phyloP scores from a whole-genome alignment of 1,284 basidiomycete genomes.

The Marasmius tenuissimus region DNA sequence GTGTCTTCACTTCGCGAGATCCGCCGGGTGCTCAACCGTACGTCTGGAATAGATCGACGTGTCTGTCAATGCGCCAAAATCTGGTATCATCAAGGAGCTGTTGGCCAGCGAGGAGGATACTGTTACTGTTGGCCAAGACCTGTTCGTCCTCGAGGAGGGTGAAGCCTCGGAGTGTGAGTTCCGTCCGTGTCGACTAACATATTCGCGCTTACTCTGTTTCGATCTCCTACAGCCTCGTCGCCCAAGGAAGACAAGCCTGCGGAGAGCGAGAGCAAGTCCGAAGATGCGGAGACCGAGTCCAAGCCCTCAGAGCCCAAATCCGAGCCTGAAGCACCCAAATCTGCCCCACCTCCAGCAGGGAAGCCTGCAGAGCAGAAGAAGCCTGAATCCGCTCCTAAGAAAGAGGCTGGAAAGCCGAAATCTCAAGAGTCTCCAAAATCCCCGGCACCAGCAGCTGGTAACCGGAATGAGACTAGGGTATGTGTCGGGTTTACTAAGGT shows the following conservation, averaged over 20 bases:
- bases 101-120: constrained; percentile 93
- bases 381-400: constrained; percentile 1
- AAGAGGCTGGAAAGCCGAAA: constrained; percentile 1
- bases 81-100: constrained; percentile 87
- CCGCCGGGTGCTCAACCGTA: background rate
- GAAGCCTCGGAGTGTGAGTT: constrained; percentile 56
- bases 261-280: constrained; percentile 28
- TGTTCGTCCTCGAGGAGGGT: constrained; percentile 90
- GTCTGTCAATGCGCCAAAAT: constrained; percentile 90
- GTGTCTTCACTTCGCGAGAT: background rate
- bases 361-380: constrained; percentile 21
- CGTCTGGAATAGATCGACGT: constrained; percentile 82
- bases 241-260: constrained; percentile 27
- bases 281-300: constrained; percentile 13
- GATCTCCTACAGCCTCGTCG: constrained; percentile 34
- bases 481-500: constrained; percentile 19
- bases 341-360: constrained; percentile 33
- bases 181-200: background rate
- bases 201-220: background rate
- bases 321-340: constrained; percentile 43
- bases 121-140: constrained; percentile 92
- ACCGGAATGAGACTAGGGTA: constrained; percentile 86
- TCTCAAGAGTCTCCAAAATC: constrained; percentile 26
- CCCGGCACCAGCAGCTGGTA: constrained; percentile 46
- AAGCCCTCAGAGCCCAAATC: constrained; percentile 54